phyloP scores from a whole-genome alignment of 108 stramenopile genomes.

The Nannochloropsis oceanica region DNA sequence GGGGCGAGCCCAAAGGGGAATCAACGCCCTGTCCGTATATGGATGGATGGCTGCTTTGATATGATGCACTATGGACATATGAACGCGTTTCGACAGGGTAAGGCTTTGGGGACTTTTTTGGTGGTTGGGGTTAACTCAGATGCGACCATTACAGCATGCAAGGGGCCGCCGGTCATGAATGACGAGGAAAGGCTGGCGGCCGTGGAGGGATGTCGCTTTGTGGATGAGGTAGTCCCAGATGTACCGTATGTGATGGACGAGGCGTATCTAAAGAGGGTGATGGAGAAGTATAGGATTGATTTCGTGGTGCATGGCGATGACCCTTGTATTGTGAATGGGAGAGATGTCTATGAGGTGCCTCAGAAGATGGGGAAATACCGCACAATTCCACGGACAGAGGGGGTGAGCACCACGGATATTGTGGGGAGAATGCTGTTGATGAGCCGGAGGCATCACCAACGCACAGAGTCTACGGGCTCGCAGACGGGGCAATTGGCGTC shows the following conservation, averaged over 20 bases:
- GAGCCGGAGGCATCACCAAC: constrained; percentile 71
- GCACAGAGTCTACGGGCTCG: neutral
- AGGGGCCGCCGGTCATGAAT: constrained; percentile 77
- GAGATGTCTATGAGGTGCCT: constrained; percentile 46
- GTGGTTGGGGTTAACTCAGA: constrained; percentile 96
- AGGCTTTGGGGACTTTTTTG: constrained; percentile 78
- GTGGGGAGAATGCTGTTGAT: constrained; percentile 93
- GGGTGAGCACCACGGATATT: constrained; percentile 96
- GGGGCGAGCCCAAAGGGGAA: neutral
- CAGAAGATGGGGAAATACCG: constrained; percentile 38
- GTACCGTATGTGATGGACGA: constrained; percentile 92
- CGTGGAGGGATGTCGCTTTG: constrained; percentile 91
- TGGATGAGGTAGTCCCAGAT: constrained; percentile 85
- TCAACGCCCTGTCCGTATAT: constrained; percentile 46
- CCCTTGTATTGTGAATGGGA: constrained; percentile 72
- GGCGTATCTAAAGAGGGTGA: constrained; percentile 78
- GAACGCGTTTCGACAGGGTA: constrained; percentile 95
- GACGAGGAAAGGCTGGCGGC: constrained; percentile 77
- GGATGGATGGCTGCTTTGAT: constrained; percentile 97
- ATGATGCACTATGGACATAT: constrained; percentile 96
- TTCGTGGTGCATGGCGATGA: constrained; percentile 83
- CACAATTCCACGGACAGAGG: constrained; percentile 93
- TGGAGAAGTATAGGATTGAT: constrained; percentile 42
- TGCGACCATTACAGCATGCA: constrained; percentile 74
- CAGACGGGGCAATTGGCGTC: neutral